phyloP scores from a whole-genome alignment of 2,329 filamentous ascomycete genomes.

The Cercospora janseana region DNA sequence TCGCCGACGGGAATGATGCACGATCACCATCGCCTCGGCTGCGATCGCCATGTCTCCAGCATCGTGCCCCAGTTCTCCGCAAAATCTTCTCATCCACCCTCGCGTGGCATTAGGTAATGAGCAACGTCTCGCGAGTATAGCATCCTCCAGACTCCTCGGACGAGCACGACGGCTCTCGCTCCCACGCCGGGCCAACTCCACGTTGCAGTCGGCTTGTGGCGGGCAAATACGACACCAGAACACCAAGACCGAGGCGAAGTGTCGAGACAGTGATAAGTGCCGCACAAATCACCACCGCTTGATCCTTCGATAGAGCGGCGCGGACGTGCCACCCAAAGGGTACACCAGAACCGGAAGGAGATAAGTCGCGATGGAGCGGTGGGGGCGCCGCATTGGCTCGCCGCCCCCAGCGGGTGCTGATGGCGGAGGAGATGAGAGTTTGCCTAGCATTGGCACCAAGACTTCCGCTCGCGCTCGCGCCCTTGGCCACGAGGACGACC shows the following conservation, averaged over 20 bases:
- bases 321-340: slow-evolving; percentile 24
- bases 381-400: slow-evolving; percentile 20
- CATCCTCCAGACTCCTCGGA: no score
- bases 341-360: slow-evolving; percentile 19
- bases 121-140: no score
- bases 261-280: slow-evolving; percentile 5
- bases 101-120: slow-evolving; percentile 10
- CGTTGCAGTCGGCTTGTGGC: slow-evolving; percentile 16
- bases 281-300: background rate
- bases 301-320: slow-evolving; percentile 16
- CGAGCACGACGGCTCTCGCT: no score
- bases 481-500: slow-evolving; percentile 15
- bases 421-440: slow-evolving; percentile 9
- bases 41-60: slow-evolving; percentile 29
- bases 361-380: slow-evolving; percentile 23
- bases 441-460: slow-evolving; percentile 20
- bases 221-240: slow-evolving; percentile 15
- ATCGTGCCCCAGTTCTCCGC: slow-evolving; percentile 50
- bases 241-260: slow-evolving; percentile 18
- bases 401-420: slow-evolving; percentile 4
- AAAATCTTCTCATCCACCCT: slow-evolving; percentile 8
- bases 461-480: slow-evolving; percentile 7
- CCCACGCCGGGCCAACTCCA: background rate
- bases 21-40: slow-evolving; percentile 1
- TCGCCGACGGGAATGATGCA: background rate